Evolutionary conservation across 2,329 filamentous ascomycete genomes (phyloP), one percentile per base, ranked within the genome.

Genomic region (Epichloe sibirici): DNA sequence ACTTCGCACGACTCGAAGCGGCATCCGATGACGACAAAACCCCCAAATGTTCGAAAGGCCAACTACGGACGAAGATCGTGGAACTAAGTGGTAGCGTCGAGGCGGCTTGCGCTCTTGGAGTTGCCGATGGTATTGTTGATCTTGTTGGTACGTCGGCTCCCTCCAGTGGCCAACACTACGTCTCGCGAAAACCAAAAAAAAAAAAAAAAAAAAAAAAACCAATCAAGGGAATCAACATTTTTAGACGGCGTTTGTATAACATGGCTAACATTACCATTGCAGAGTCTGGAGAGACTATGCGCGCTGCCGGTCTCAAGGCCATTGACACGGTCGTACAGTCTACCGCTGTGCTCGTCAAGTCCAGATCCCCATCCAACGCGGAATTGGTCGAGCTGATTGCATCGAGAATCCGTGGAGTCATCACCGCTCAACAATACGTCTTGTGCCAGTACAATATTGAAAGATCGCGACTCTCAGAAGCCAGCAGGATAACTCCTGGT

Each of bases 211-310:
- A 5, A 6, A n/a, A 12, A 13, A 25, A 31, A 13, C 5, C 5
- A 3, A 15, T 35, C 17, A 11, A 31, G 44, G 9, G 28, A 21
- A 9, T 23, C 42, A 28, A 3, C 9, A n/a, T 31, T 11, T 11
- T n/a, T 15, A 31, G 9, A 25, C 7, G 43, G 17, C 6, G 13
- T 9, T 15, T 35, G 15, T 15, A 28, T 23, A 6, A 43, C 15
- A 23, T 48, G 40, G 43, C 58, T 64, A 39, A 64, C 55, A 48
- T 43, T 8, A 11, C 6, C 2, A 28, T 17, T 9, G 21, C 60
- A 93, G 91, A 98, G 75, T 97, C 93, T 21, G 93, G 93, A 53
- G 91, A 97, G 71, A 98, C 93, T 0, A 98, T 98, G 93, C 86
- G 88, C 64, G 93, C 91, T 21, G 91, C 91, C 44, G 93, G 93